A percentile compares a stretch with the other conserved stretches of the same genome.
Conservation (phyloP, 768 basidiomycete species). For the Suillus sp. region DNA sequence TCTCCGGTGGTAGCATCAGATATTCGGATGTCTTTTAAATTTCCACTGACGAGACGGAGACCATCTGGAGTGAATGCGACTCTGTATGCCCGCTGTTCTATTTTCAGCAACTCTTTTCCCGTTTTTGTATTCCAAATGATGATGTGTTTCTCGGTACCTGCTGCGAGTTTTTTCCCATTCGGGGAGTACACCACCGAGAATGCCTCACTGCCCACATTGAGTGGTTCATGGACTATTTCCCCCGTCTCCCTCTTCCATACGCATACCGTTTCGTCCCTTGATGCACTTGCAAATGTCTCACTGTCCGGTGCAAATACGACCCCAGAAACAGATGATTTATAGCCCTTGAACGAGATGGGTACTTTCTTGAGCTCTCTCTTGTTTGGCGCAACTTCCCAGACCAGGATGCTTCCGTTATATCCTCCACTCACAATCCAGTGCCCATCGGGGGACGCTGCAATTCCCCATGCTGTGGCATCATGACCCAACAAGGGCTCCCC, state of each 20-base stretch:
- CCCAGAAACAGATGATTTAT: rapidly evolving
- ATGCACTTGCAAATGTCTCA: no score
- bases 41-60: neutral
- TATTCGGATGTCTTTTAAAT: rapidly evolving
- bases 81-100: neutral
- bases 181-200: no score
- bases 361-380: neutral
- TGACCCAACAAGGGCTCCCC: neutral
- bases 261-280: rapidly evolving
- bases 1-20: neutral
- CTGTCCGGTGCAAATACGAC: no score
- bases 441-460: neutral
- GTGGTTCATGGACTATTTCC: no score
- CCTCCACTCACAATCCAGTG: neutral
- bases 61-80: neutral
- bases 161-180: no score
- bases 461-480: neutral
- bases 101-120: neutral
- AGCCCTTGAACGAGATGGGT: neutral
- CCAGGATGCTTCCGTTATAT: neutral
- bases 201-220: no score
- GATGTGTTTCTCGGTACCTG: no score
- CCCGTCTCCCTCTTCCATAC: no score
- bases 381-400: neutral
- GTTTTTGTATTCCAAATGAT: no score